Conservation (phyloP, 2,329 filamentous ascomycete species). For the Ophiostoma novo-ulmi region DNA sequence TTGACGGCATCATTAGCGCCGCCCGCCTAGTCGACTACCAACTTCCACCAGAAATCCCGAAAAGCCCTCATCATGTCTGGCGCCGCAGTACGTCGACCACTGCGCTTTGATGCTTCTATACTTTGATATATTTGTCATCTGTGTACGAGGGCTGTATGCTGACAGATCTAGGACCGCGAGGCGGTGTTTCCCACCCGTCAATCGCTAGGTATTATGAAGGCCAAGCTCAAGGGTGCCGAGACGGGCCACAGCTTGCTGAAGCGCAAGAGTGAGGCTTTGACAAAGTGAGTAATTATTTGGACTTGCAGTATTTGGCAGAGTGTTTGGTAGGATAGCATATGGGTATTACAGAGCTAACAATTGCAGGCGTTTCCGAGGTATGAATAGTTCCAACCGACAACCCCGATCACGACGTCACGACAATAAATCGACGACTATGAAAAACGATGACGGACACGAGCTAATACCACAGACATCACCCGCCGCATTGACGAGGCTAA, state of each 20-base stretch:
- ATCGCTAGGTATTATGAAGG: constrained; percentile 94
- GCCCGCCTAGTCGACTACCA: background rate
- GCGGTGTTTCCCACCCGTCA: constrained; percentile 97
- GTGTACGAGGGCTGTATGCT: background rate
- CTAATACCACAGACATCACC: constrained; percentile 67
- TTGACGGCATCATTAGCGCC: background rate
- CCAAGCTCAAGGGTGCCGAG: constrained; percentile 90
- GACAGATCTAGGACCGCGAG: constrained; percentile 68
- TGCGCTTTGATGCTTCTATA: constrained; percentile 19
- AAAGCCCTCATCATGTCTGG: constrained; percentile 31
- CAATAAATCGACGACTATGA: background rate
- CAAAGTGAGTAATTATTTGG: constrained; percentile 61
- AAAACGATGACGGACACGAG: background rate
- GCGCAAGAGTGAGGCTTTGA: constrained; percentile 95
- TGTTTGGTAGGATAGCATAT: background rate
- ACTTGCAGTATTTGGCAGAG: background rate
- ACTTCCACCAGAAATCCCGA: constrained; percentile 3
- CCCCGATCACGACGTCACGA: background rate
- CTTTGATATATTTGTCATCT: background rate
- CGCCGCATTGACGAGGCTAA: constrained; percentile 97
- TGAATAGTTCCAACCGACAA: constrained; percentile 22
- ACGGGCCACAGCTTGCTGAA: constrained; percentile 92
- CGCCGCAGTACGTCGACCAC: constrained; percentile 26
- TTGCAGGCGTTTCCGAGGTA: constrained; percentile 80
- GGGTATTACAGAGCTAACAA: background rate